Evolutionary conservation across 1,284 basidiomycete species (phyloP), one percentile per base, ranked within the genome.

Genomic region (Phellopilus nigrolimitatus): DNA sequence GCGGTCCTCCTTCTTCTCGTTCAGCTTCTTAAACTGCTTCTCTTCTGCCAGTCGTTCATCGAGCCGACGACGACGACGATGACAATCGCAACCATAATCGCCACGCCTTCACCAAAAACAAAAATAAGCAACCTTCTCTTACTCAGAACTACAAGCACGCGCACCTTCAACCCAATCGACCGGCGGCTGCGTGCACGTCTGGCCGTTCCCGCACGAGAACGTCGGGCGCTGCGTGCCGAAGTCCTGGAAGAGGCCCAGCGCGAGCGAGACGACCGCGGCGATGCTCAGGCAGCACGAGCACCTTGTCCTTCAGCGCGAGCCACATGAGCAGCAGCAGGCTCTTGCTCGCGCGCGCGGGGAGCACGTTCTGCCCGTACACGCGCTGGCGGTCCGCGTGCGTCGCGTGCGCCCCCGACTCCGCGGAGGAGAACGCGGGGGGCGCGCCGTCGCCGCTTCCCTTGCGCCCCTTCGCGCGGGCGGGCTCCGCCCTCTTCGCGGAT

Each of bases 81-180:
- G 45, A 80, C 57, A 47, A 92, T 83, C 4, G 97, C 97, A 50
- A 94, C 79, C 60, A 97, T 82, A 64, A 99, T 99, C 5, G 95
- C 93, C 10, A 99, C 92, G 17, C 49, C 41, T 44, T 10, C 27
- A 39, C 4, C 13, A 8, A 8, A 48, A 39, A 10, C 1, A 27
- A 25, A 22, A 38, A 6, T 27, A 22, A 48, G 33, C n/a, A 22
- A 39, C 9, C 40, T 8, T 3, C 8, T 22, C 19, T 19, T n/a
- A n/a, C 4, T 25, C 19, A 13, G 12, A 6, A 13, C 7, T 40
- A 7, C 15, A 21, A 7, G 3, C n/a, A 31, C 7, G 25, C 21
- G 21, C 27, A 62, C 97, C 97, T 71, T 99, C 95, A 3, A 99
- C 93, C 95, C 95, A 99, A 62, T 98, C 95, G 2, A 90, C 88